Evolutionary conservation across 495 filamentous ascomycete species (phyloP).

Genomic region (Monascus purpureus): DNA sequence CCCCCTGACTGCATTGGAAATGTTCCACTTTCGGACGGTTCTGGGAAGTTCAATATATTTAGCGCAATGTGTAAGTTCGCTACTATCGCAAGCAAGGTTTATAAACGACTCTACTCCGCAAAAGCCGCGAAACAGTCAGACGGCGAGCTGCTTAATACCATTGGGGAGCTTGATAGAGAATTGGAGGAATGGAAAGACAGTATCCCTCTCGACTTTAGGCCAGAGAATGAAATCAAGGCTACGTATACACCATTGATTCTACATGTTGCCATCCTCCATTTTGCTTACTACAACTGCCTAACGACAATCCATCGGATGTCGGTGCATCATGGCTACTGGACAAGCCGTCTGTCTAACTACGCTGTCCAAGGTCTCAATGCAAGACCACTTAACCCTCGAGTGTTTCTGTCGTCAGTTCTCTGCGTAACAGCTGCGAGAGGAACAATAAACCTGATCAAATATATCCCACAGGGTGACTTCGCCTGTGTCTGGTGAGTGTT

Average conservation of each 20-base stretch:
- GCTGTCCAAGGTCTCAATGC: slow-evolving; percentile 89
- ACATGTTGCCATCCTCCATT: slow-evolving; percentile 85
- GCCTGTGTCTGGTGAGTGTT: slow-evolving; percentile 80
- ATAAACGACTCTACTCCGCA: slow-evolving; percentile 85
- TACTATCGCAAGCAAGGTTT: slow-evolving; percentile 83
- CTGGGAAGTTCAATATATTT: slow-evolving; percentile 87
- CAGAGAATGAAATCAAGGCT: slow-evolving; percentile 87
- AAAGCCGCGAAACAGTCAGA: slow-evolving; percentile 86
- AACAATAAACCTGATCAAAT: slow-evolving; percentile 86
- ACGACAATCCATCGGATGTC: slow-evolving; percentile 98
- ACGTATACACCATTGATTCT: slow-evolving; percentile 80
- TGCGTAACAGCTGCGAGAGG: slow-evolving; percentile 87
- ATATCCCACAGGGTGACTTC: slow-evolving; percentile 90
- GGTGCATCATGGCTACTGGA: slow-evolving; percentile 97
- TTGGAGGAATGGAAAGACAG: slow-evolving; percentile 93
- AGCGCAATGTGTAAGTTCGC: slow-evolving; percentile 81
- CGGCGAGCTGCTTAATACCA: slow-evolving; percentile 87
- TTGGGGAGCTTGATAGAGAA: slow-evolving; percentile 86
- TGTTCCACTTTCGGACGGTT: slow-evolving; percentile 80
- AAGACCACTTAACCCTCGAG: slow-evolving; percentile 76
- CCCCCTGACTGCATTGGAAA: slow-evolving; percentile 86
- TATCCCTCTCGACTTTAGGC: slow-evolving; percentile 86
- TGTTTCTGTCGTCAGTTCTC: slow-evolving; percentile 85
- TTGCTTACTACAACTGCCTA: slow-evolving; percentile 94
- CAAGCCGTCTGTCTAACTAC: slow-evolving; percentile 84